A percentile compares a stretch with the other conserved stretches of the same genome.
phyloP scores from a whole-genome alignment of 169 alveolate genomes.

The Plasmodium sp. region DNA sequence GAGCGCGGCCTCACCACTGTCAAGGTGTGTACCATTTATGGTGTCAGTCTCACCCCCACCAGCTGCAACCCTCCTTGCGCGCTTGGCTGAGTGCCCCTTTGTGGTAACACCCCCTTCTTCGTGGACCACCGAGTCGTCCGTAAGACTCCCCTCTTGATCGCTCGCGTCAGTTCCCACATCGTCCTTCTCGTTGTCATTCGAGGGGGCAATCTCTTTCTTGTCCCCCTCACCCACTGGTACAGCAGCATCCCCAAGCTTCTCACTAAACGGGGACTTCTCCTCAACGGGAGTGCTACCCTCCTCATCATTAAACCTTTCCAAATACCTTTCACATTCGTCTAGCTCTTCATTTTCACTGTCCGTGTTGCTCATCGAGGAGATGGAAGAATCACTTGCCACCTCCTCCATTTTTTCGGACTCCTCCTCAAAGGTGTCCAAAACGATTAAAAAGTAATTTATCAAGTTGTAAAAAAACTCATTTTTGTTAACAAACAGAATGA shows the following conservation, averaged over 20 bases:
- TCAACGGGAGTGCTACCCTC: background rate
- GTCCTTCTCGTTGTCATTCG: background rate
- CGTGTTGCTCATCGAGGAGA: constrained; percentile 20
- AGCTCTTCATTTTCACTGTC: constrained; percentile 1
- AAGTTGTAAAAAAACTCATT: constrained; percentile 61
- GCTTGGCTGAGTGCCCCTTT: background rate
- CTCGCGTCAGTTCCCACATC: background rate
- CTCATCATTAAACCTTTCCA: background rate
- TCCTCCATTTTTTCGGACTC: background rate
- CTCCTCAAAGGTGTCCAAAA: constrained; percentile 36
- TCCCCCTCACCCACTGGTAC: background rate
- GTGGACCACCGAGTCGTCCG: background rate
- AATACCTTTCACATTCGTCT: constrained; percentile 10
- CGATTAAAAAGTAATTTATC: constrained; percentile 67
- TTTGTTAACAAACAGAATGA: constrained; percentile 50
- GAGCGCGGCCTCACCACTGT: background rate
- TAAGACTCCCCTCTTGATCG: background rate
- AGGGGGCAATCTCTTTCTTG: background rate
- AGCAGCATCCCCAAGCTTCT: background rate
- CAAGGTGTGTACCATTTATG: background rate
- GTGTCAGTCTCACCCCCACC: background rate
- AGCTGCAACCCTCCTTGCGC: background rate
- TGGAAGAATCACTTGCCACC: background rate
- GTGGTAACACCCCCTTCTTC: background rate
- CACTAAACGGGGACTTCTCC: background rate